Evolutionary conservation across 2,329 filamentous ascomycete genomes (phyloP), one percentile per base, ranked within the genome.

Genomic region (Allantophomopsis lycopodina): DNA sequence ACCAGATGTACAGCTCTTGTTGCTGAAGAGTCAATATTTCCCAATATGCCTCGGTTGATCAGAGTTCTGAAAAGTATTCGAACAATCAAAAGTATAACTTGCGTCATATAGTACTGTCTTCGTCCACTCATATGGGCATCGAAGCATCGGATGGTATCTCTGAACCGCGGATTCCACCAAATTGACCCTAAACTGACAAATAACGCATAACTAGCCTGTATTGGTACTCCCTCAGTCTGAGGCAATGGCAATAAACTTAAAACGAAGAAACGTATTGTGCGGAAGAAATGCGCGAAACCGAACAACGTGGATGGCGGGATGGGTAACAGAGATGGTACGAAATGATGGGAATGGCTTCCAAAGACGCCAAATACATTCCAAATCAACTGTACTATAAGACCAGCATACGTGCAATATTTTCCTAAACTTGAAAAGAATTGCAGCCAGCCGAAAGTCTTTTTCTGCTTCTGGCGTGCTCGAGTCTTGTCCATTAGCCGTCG

Each of bases 141-240:
- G 53, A 70, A 80, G 40, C 73, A 77, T n/a, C 70, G 64, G 28
- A 66, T 62, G 3, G 69, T 71, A 48, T 78, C 66, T 28, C 72
- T 66, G 46, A 83, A 72, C 42, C 69, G 70, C 0, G 78, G 77
- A 45, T 83, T 84, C 80, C 80, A 84, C 69, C 75, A 80, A 11
- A 69, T 57, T 3, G 75, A 69, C 14, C 68, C 48, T 2, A 74
- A 46, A 30, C 68, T 69, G 11, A 67, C 57, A 39, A 59, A 48
- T 15, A 79, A 56, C 15, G 69, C 63, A 50, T 65, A 64, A 39
- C 8, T n/a, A 2, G 36, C 36, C 17, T 16, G 28, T 14, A 17
- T 13, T 14, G 32, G 32, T 15, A 34, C 32, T 12, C 16, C 32
- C 13, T 17, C 32, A 15, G 12, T 8, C 4, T 5, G 23, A 28